Base-by-base conservation (phyloP, 2,329 filamentous ascomycete species). In the Beauveria caledonica region DNA sequence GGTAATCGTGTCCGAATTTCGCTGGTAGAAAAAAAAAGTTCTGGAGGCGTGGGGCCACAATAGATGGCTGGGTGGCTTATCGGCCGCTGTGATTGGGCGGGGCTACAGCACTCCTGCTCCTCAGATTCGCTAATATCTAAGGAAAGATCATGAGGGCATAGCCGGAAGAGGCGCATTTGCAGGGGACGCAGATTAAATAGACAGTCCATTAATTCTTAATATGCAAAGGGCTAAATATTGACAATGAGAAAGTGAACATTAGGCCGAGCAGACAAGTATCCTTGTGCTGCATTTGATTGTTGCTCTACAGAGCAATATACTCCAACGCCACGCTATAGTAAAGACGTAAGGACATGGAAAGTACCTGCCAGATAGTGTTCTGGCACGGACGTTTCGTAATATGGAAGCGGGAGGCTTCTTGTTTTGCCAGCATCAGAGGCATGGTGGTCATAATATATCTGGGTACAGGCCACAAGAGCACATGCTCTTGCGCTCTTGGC, bases 31-130 rank as follows among this genome's bases (percentile, higher is more conserved):
- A 46, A 57, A 60, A 62, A 62, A 62, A 60, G 58, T 46, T 60
- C 57, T 62, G 52, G 61, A 62, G 61, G 50, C 56, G 61, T 62
- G 61, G 61, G 61, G 51, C 55, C 17, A 6, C 11, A 21, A 9
- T 19, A 19, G 50, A 13, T 58, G 55, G 45, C 45, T 42, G 55
- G 29, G 9, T 21, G 55, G 36, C 36, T 45, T 58, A 52, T 58
- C 25, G n/a, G 36, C 25, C n/a, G 17, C 39, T 44, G 10, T 58
- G 56, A 58, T 58, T 58, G 56, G 56, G 11, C 29, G 33, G 23
- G 21, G 13, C 27, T 15, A 36, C 33, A 36, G 29, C 29, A 11
- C 29, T 11, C 29, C 29, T 33, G 29, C 29, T 33, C 29, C 25
- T 25, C 25, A 25, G 25, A 25, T 25, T 25, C 25, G 25, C 25